Evolutionary conservation across 306 rosid genomes (phyloP).

Genomic region (Hippophae tibetana): DNA sequence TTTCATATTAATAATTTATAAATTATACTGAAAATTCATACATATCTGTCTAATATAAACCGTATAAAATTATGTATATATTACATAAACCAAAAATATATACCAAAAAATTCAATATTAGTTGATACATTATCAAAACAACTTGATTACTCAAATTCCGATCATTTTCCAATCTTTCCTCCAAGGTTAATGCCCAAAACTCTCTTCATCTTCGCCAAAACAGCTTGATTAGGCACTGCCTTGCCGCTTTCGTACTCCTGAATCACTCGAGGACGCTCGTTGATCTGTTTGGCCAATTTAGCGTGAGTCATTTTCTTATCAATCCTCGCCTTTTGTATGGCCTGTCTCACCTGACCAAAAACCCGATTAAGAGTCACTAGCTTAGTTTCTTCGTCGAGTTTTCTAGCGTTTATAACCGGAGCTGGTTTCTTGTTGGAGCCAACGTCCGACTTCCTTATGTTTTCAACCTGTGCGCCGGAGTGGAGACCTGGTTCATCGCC

Average conservation of each 20-base stretch:
- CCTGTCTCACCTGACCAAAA: conserved; percentile 42
- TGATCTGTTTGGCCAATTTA: conserved; percentile 67
- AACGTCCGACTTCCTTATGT: conserved; percentile 52
- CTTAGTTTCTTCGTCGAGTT: conserved; percentile 64
- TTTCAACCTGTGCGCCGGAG: conserved; percentile 43
- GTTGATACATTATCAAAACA: no score
- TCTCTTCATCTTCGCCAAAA: conserved; percentile 67
- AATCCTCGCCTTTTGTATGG: conserved; percentile 70
- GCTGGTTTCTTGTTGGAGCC: conserved; percentile 49
- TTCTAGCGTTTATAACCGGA: conserved; percentile 38
- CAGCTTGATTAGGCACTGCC: conserved; percentile 65
- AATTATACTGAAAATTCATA: no score
- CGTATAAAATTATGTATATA: no score
- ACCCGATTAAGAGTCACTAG: conserved; percentile 60
- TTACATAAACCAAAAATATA: no score
- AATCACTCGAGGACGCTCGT: conserved; percentile 65
- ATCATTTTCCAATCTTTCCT: conserved; percentile 55
- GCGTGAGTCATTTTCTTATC: conserved; percentile 75
- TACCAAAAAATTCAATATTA: no score
- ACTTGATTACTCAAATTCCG: no score
- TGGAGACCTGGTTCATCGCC: conserved; percentile 67
- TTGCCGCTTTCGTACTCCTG: conserved; percentile 83
- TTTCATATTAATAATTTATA: no score
- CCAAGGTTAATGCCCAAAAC: conserved; percentile 66
- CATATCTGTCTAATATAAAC: no score